phyloP scores from a whole-genome alignment of 1,284 basidiomycete species.

The Hypsizygus ulmarius region DNA sequence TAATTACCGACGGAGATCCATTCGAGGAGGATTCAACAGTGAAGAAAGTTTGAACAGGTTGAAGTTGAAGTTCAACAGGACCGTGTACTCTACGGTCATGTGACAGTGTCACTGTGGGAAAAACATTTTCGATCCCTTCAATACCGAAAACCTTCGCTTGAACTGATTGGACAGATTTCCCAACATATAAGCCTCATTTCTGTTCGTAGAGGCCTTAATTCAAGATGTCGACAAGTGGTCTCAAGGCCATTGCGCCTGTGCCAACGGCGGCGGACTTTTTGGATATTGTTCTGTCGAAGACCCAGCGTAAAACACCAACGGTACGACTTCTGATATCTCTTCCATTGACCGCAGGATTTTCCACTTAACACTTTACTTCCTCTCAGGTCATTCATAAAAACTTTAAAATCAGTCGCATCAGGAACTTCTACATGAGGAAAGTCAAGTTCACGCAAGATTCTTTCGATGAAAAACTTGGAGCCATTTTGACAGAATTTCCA shows the following conservation, averaged over 20 bases:
- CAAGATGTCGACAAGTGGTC: slow-evolving; percentile 80
- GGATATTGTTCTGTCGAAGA: slow-evolving; percentile 93
- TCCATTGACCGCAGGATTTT: background rate
- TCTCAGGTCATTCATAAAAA: slow-evolving; percentile 91
- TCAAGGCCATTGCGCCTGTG: slow-evolving; percentile 96
- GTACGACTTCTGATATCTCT: slow-evolving; percentile 42
- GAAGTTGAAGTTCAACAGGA: too few species aligned
- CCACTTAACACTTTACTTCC: background rate
- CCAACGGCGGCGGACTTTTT: slow-evolving; percentile 94
- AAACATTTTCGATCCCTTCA: slow-evolving; percentile 19
- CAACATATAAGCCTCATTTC: too few species aligned
- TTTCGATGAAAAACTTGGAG: slow-evolving; percentile 95
- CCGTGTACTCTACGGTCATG: too few species aligned
- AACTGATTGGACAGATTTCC: too few species aligned
- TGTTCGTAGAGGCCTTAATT: slow-evolving; percentile 1
- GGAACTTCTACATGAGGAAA: slow-evolving; percentile 98
- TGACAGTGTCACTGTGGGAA: slow-evolving; percentile 12
- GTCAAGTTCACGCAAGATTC: slow-evolving; percentile 99
- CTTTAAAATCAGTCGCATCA: slow-evolving; percentile 97
- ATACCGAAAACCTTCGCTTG: slow-evolving; percentile 7
- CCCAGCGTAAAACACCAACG: slow-evolving; percentile 95
- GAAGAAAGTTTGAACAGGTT: too few species aligned
- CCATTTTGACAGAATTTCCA: slow-evolving; percentile 94
- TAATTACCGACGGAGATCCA: too few species aligned
- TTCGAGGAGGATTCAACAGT: too few species aligned